These are phyloP conservation scores for Verbascum thapsus DNA, from an alignment of 257 asterid genomes.

Conservation along the genomic window DNA sequence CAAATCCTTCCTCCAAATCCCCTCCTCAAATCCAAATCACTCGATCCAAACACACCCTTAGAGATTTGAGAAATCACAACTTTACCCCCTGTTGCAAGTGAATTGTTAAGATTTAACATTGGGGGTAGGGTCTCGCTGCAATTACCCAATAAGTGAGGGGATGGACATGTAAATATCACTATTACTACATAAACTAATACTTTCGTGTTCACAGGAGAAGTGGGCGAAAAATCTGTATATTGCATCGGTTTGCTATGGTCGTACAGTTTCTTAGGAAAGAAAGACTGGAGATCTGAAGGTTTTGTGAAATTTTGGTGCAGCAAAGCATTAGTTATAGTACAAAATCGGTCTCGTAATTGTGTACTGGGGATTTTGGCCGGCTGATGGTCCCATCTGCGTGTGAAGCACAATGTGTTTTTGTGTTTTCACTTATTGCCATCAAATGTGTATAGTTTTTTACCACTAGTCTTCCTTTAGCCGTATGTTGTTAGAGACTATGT, in stretches of 20 bases:
- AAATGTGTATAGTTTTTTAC: conserved; percentile 33
- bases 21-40: too few species aligned
- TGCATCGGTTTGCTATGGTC: conserved; percentile 65
- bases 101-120: too few species aligned
- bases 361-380: conserved; percentile 24
- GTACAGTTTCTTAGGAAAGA: conserved; percentile 61
- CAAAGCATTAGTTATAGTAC: conserved; percentile 36
- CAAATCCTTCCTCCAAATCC: too few species aligned
- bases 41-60: too few species aligned
- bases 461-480: conserved; percentile 7
- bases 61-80: too few species aligned
- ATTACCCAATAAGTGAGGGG: too few species aligned
- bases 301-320: conserved; percentile 18
- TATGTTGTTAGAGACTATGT: not conserved
- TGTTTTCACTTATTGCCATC: conserved; percentile 14
- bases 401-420: conserved; percentile 23
- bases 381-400: conserved; percentile 22
- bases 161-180: too few species aligned
- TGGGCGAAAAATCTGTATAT: conserved; percentile 66
- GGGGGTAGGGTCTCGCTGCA: too few species aligned
- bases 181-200: not conserved
- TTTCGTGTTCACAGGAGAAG: conserved; percentile 48
- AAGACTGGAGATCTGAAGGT: conserved; percentile 19
- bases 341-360: conserved; percentile 28
- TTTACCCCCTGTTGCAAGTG: too few species aligned